These are phyloP conservation scores for Polymyxa betae DNA, from an alignment of 208 protist species.

Conservation along the genomic window DNA sequence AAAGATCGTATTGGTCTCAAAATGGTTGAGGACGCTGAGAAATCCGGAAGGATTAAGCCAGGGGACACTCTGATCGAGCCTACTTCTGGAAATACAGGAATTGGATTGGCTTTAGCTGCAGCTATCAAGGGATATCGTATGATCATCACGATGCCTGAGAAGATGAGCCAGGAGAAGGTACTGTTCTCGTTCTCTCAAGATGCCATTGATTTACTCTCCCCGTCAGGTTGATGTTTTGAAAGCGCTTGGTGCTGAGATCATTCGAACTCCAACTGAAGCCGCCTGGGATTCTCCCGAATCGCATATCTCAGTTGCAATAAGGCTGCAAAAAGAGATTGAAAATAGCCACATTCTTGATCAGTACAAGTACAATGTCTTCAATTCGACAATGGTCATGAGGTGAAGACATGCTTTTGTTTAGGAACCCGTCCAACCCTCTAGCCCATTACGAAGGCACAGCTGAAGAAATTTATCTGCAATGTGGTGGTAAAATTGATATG, in stretches of 20 bases:
- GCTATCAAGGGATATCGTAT: constrained; percentile 84
- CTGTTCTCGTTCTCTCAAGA: not conserved
- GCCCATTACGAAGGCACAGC: constrained; percentile 92
- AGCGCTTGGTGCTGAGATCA: constrained; percentile 90
- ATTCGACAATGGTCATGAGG: not conserved
- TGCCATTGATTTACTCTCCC: not conserved
- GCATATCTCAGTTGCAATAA: constrained; percentile 89
- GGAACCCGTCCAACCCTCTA: constrained; percentile 88
- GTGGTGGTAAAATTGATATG: constrained; percentile 91
- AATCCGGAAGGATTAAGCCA: constrained; percentile 85
- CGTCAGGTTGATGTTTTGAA: constrained; percentile 77
- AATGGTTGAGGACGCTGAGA: constrained; percentile 93
- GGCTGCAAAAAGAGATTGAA: constrained; percentile 85
- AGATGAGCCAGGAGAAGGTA: constrained; percentile 96
- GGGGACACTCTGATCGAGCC: constrained; percentile 93
- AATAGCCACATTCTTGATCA: constrained; percentile 92
- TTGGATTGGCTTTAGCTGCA: constrained; percentile 57
- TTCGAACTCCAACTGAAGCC: constrained; percentile 91
- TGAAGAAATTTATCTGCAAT: constrained; percentile 91
- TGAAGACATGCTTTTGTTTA: not conserved
- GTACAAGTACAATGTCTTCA: constrained; percentile 31
- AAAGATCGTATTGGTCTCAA: constrained; percentile 95
- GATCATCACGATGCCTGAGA: constrained; percentile 95
- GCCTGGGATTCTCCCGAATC: constrained; percentile 90
- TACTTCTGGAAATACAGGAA: constrained; percentile 86